Conservation (phyloP, 305 asterid genomes). For the Nicotiana rustica region DNA sequence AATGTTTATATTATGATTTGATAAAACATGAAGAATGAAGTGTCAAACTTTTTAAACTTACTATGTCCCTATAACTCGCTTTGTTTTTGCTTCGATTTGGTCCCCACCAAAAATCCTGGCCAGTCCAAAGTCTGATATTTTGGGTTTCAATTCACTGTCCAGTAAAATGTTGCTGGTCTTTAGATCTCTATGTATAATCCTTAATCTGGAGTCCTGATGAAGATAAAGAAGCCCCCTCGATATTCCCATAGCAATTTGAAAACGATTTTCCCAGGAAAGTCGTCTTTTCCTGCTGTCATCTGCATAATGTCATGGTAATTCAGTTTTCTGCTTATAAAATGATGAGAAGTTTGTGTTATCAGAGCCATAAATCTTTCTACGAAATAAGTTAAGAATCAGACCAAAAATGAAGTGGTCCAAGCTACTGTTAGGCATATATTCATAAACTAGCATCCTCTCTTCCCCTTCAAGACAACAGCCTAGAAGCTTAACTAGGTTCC, state of each 20-base stretch:
- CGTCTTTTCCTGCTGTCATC: neutral
- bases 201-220: slow-evolving; percentile 35
- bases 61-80: slow-evolving; percentile 38
- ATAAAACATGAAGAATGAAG: neutral
- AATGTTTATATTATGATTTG: neutral
- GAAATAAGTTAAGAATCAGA: neutral
- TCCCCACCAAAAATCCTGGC: slow-evolving; percentile 33
- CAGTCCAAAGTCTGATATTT: slow-evolving; percentile 38
- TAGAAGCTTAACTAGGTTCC: slow-evolving; percentile 40
- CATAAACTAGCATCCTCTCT: slow-evolving; percentile 44
- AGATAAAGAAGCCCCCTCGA: slow-evolving; percentile 37
- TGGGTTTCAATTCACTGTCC: slow-evolving; percentile 30
- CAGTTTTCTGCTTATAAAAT: neutral
- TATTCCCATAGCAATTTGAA: slow-evolving; percentile 29
- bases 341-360: neutral
- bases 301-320: neutral
- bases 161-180: slow-evolving; percentile 32
- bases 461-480: slow-evolving; percentile 40
- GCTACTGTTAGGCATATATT: slow-evolving; percentile 41
- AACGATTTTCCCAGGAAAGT: slow-evolving; percentile 32
- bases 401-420: slow-evolving; percentile 33
- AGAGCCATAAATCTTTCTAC: neutral
- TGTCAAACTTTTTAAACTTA: neutral
- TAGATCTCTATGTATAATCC: slow-evolving; percentile 35
- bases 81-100: slow-evolving; percentile 15